Evolutionary conservation across 169 alveolate genomes (phyloP).

Genomic region (Eimeria acervulina): DNA sequence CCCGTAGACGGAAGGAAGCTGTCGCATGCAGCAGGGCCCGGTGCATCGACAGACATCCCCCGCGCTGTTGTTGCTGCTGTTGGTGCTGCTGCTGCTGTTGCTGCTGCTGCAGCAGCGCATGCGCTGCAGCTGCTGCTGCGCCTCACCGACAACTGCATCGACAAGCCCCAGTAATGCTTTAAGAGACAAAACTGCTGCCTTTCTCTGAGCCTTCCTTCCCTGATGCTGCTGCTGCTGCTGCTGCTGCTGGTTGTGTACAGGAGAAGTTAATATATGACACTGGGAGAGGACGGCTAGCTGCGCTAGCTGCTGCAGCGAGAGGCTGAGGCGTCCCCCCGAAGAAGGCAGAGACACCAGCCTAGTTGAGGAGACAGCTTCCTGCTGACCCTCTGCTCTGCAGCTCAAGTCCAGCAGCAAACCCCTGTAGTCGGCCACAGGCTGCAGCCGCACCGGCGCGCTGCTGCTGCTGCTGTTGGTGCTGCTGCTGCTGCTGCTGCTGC

Average conservation of each 20-base stretch:
- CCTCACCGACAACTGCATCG: neutral
- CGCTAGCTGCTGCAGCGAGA: conserved; percentile 55
- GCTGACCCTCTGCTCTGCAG: neutral
- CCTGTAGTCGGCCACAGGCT: conserved; percentile 29
- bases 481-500: conserved; percentile 13
- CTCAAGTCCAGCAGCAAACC: conserved; percentile 26
- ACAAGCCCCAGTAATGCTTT: conserved; percentile 2
- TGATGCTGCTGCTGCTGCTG: conserved; percentile 23
- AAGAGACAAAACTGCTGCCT: neutral
- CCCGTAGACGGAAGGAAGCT: neutral
- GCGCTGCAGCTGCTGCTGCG: conserved; percentile 45
- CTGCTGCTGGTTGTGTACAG: conserved; percentile 8
- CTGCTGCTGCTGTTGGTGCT: neutral
- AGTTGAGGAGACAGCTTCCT: neutral
- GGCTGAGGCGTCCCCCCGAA: neutral
- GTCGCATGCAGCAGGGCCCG: conserved; percentile 8
- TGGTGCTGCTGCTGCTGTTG: conserved; percentile 15
- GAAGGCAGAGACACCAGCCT: neutral
- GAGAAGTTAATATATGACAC: conserved; percentile 11
- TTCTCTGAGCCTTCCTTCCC: conserved; percentile 23
- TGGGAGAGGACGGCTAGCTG: conserved; percentile 39
- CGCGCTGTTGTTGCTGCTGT: conserved; percentile 1
- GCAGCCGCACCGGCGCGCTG: neutral
- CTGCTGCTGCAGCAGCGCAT: conserved; percentile 30
- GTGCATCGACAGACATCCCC: conserved; percentile 33